Percentiles rank a stretch among this genome's conserved stretches.
Conservation (phyloP, 257 asterid species). For the Solanum bulbocastanum region DNA sequence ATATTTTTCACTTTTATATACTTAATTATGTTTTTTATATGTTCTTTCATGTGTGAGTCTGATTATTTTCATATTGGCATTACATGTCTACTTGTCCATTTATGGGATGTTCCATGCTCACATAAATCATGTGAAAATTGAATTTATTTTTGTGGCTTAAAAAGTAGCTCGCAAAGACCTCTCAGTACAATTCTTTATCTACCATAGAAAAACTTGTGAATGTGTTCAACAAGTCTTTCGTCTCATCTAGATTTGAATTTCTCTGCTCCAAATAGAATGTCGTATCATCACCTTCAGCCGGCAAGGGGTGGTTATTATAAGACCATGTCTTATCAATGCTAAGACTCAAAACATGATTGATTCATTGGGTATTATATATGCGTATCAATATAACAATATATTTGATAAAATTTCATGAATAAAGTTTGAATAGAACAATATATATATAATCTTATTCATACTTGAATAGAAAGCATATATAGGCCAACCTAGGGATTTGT, state of each 20-base stretch:
- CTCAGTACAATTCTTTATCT: not conserved
- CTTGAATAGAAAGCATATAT: not conserved
- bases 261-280: too few relatives aligned
- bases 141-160: not conserved
- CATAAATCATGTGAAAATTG: not conserved
- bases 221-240: not conserved
- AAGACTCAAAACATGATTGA: too few relatives aligned
- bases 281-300: not conserved
- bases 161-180: not conserved
- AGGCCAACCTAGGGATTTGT: slow-evolving; percentile 21
- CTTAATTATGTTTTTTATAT: not conserved
- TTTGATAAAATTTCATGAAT: not conserved
- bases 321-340: not conserved
- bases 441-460: not conserved
- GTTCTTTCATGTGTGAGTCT: not conserved
- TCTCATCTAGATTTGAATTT: too few relatives aligned
- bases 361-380: too few relatives aligned
- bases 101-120: not conserved
- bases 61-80: not conserved
- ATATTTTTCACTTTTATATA: not conserved
- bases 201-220: not conserved
- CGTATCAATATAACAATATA: too few relatives aligned
- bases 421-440: not conserved
- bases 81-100: not conserved
- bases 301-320: not conserved